Base-by-base conservation (phyloP, 805 yeast species). In the Ogataea angusta region DNA sequence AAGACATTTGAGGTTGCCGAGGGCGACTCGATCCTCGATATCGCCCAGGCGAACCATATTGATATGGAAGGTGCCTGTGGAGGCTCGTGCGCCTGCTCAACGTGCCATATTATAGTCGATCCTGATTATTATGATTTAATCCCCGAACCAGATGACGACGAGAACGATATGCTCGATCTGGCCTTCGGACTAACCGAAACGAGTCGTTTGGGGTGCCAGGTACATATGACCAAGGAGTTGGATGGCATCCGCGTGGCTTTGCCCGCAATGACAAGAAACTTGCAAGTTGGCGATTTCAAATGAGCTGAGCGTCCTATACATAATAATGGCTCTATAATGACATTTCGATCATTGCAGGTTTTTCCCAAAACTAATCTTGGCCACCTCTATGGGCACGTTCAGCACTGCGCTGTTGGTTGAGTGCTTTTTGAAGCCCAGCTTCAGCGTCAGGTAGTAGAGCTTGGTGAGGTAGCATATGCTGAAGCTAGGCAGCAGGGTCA, bases 61-160 rank as follows among this genome's bases (percentile, higher is more conserved):
- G 99, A 93, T 51, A 90, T 93, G 93, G 99, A 93, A 62, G 96
- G 82, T 32, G 99, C 99, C 0, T 93, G 99, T 66, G 99, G 99
- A 16, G 99, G 98, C 3, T 88, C 97, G 4, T 93, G 99, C 71
- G 99, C 99, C 1, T 93, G 99, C 62, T 89, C 97, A 5, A 93
- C 99, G 0, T 93, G 99, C 60, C 99, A 93, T 66, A 82, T 93
- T 39, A 91, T 93, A 36, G 89, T 93, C 28, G 99, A 93, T 60
- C 98, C 99, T 1, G 96, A 85, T 33, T 89, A 70, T 61, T 93
- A 88, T 65, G 99, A 93, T 58, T 76, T 69, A 36, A 77, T 93
- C 49, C 95, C 93, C 8, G 98, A 93, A 62, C 98, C 99, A 0
- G 87, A 82, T 49, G 99, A 93, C 60, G 99, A 93, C 59, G 99